A percentile compares a stretch with the other conserved stretches of the same genome.
Conservation (phyloP, 2,329 filamentous ascomycete species). For the Alternaria novae-zelandiae region DNA sequence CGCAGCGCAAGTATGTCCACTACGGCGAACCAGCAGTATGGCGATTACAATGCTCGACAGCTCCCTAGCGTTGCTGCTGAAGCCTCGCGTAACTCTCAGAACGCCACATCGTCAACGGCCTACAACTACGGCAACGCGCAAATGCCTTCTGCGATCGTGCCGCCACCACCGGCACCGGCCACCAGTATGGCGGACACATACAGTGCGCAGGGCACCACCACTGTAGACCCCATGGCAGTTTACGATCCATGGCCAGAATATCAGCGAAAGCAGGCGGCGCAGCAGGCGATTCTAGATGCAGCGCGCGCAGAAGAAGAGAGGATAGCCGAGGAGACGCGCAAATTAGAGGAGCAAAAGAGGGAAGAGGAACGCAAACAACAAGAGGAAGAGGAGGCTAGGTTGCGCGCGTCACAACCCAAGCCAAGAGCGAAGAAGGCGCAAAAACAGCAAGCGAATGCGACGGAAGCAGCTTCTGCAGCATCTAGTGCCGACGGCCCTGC, state of each 20-base stretch:
- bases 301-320: constrained; percentile 44
- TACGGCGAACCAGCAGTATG: constrained; percentile 25
- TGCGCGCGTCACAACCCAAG: constrained; percentile 26
- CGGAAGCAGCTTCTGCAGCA: constrained; percentile 7
- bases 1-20: constrained; percentile 18
- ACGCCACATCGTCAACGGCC: constrained; percentile 18
- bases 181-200: constrained; percentile 30
- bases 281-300: constrained; percentile 45
- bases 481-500: constrained; percentile 4
- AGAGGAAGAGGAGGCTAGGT: constrained; percentile 26
- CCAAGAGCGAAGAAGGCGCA: constrained; percentile 30
- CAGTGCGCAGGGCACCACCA: constrained; percentile 44
- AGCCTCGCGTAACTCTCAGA: constrained; percentile 19
- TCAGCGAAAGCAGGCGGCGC: constrained; percentile 50
- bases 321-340: constrained; percentile 31
- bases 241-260: constrained; percentile 61
- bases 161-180: constrained; percentile 15
- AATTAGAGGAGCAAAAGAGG: constrained; percentile 36
- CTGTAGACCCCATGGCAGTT: constrained; percentile 61
- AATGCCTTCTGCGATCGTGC: constrained; percentile 15
- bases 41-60: constrained; percentile 28
- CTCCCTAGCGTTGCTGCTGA: constrained; percentile 26
- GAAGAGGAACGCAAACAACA: constrained; percentile 31
- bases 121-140: constrained; percentile 30
- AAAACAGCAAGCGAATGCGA: constrained; percentile 27